Conservation (phyloP, 2,329 filamentous ascomycete species). For the Cordyceps fumosorosea region DNA sequence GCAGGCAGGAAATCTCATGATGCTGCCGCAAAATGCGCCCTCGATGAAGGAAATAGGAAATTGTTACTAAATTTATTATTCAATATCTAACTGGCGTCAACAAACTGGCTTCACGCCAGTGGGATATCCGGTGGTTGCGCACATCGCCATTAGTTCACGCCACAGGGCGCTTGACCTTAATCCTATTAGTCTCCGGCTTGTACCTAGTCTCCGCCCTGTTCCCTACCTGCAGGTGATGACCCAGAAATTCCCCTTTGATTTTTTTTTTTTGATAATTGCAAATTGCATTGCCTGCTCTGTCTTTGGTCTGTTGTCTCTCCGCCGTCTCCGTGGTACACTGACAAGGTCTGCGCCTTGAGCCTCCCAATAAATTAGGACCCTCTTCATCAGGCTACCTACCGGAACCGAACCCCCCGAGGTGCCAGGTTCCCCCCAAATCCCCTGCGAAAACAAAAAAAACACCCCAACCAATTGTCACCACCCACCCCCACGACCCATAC, state of each 20-base stretch:
- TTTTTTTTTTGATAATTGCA: background rate
- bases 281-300: background rate
- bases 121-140: background rate
- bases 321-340: background rate
- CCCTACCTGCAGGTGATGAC: background rate
- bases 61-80: background rate
- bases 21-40: background rate
- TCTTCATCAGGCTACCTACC: too few species aligned
- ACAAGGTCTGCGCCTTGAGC: too few species aligned
- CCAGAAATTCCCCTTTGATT: background rate
- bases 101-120: background rate
- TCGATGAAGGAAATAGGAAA: background rate
- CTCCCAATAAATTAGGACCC: too few species aligned
- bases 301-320: background rate
- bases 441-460: background rate
- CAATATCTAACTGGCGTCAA: background rate
- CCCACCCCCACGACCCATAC: too few species aligned
- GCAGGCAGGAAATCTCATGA: background rate
- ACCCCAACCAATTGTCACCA: background rate
- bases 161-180: background rate
- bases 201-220: background rate
- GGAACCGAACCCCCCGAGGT: background rate
- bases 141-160: background rate
- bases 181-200: conserved; percentile 1
- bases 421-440: background rate